Evolutionary conservation across 148 eudicot genomes (phyloP), one percentile per base, ranked within the genome.

Genomic region (Spergularia marina): DNA sequence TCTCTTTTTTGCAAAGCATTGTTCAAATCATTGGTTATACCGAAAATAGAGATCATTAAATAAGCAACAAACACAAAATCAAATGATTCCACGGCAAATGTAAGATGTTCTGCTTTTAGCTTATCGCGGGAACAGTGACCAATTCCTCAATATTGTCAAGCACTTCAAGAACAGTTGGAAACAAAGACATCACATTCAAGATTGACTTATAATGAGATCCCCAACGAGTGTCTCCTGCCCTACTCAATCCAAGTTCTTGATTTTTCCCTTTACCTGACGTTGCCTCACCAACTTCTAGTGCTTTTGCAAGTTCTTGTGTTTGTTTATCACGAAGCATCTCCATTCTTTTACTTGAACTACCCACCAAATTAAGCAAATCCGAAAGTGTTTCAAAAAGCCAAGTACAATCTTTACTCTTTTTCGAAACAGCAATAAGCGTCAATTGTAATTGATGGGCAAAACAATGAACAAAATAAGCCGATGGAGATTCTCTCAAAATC

Each of bases 171-270:
- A 75, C 49, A 34, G 41, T 20, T 7, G 40, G 13, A 75, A 17
- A 75, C 18, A 18, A 49, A 74, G 30, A 7, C 21, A 58, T 17
- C 21, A 58, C 62, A 74, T 62, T 75, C 67, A 64, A 23, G 16
- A 65, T n/a, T 55, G 25, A 15, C 40, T 75, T 75, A 62, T 20
- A 65, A 23, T 75, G 59, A 65, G 78, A 66, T 7, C 71, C 71
- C 62, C 61, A 75, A 65, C 78, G 20, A 25, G 78, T 65, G 25
- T 65, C 49, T 52, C 70, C 17, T 11, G 49, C 58, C 25, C 63
- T 63, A 9, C 36, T 57, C 49, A 75, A 53, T 4, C 52, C 20
- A 30, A 49, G 49, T 11, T 65, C 62, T 53, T 65, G 71, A 75
- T 75, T 75, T 15, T 52, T 25, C 34, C 71, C 56, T 1, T 40